These are phyloP conservation scores for Eucommia ulmoides DNA, from an alignment of 257 asterid species.

Conservation along the genomic window DNA sequence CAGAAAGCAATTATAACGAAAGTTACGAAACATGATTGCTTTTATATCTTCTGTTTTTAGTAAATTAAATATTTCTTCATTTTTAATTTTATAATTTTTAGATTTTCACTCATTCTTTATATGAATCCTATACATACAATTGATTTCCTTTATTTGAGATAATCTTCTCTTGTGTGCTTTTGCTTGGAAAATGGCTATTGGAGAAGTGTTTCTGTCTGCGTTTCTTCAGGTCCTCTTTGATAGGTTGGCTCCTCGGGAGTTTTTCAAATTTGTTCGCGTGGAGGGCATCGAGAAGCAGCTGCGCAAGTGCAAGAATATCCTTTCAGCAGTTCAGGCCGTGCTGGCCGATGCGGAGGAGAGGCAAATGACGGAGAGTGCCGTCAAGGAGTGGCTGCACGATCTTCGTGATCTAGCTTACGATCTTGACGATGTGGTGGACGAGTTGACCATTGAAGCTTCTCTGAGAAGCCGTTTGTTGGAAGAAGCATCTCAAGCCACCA, in stretches of 20 bases:
- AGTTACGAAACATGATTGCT: too few relatives aligned
- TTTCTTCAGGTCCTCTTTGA: constrained; percentile 38
- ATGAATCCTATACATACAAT: too few relatives aligned
- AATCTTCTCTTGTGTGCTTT: too few relatives aligned
- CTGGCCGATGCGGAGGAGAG: constrained; percentile 59
- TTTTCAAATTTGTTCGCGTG: constrained; percentile 32
- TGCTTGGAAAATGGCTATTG: constrained; percentile 59
- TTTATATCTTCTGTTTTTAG: too few relatives aligned
- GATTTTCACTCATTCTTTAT: too few relatives aligned
- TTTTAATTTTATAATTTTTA: too few relatives aligned
- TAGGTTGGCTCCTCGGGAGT: constrained; percentile 26
- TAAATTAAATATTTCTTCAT: too few relatives aligned
- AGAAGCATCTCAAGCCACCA: constrained; percentile 15
- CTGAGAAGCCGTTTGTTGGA: constrained; percentile 17
- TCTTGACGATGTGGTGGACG: constrained; percentile 60
- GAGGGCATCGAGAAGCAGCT: constrained; percentile 38
- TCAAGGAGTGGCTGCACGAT: constrained; percentile 40
- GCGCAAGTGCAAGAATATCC: constrained; percentile 19
- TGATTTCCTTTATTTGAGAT: too few relatives aligned
- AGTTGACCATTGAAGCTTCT: constrained; percentile 33
- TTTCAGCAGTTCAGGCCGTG: constrained; percentile 24
- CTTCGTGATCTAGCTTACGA: constrained; percentile 53
- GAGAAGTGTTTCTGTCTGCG: constrained; percentile 53
- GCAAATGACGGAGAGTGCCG: constrained; percentile 27
- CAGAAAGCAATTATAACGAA: too few relatives aligned